These are phyloP conservation scores for Ogataea corticis DNA, from an alignment of 805 yeast species.

Conservation along the genomic window DNA sequence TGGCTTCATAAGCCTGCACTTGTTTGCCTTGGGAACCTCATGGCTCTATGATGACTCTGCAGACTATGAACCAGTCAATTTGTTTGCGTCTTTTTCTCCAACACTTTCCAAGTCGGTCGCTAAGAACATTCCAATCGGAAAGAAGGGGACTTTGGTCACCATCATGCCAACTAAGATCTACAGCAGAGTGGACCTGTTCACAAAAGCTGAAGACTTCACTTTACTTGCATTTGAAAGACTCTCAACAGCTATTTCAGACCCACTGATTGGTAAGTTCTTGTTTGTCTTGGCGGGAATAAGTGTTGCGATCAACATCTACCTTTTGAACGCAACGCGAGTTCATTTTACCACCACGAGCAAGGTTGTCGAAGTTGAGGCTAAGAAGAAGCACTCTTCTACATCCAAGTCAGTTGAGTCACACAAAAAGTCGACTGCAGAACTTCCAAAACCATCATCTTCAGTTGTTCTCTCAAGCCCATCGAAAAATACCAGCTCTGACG, in stretches of 20 bases:
- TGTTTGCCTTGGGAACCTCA: slow-evolving; percentile 67
- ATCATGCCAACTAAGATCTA: slow-evolving; percentile 57
- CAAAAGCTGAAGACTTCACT: slow-evolving; percentile 62
- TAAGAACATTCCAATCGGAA: slow-evolving; percentile 45
- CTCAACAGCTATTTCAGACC: slow-evolving; percentile 74
- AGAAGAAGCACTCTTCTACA: slow-evolving; percentile 14
- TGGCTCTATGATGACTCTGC: slow-evolving; percentile 60
- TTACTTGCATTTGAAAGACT: slow-evolving; percentile 52
- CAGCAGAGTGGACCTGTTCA: slow-evolving; percentile 55
- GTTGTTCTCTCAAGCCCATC: slow-evolving; percentile 17
- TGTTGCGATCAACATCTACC: slow-evolving; percentile 76
- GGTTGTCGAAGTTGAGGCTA: slow-evolving; percentile 6
- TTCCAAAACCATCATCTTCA: slow-evolving; percentile 15
- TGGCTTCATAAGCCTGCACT: slow-evolving; percentile 61
- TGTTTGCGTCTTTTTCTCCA: slow-evolving; percentile 27
- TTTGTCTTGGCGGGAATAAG: slow-evolving; percentile 73
- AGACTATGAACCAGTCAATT: slow-evolving; percentile 28
- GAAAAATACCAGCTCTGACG: slow-evolving; percentile 24
- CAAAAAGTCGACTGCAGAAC: slow-evolving; percentile 7
- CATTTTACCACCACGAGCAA: slow-evolving; percentile 39
- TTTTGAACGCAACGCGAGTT: slow-evolving; percentile 80
- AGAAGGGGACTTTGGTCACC: slow-evolving; percentile 51
- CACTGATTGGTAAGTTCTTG: slow-evolving; percentile 73
- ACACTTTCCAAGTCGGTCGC: slow-evolving; percentile 43
- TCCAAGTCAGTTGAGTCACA: slow-evolving; percentile 12